A percentile compares a stretch with the other conserved stretches of the same genome.
Conservation (phyloP, 1,139 yeast species). For the Pichia terricola region DNA sequence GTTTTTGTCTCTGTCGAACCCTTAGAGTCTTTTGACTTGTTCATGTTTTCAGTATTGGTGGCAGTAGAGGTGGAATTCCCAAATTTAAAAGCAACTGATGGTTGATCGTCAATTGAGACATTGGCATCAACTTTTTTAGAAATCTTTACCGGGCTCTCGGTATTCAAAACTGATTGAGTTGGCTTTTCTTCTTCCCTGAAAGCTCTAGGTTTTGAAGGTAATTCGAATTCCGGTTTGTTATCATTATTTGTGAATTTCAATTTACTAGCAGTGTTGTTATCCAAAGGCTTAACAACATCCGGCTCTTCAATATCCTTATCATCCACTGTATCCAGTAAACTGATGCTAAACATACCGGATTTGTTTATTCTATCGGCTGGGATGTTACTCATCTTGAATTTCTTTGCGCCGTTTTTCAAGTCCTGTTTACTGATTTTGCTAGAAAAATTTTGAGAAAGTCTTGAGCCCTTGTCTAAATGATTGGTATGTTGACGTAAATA, state of each 20-base stretch:
- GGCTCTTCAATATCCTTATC: constrained; percentile 12
- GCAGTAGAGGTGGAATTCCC: neutral
- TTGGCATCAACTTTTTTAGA: neutral
- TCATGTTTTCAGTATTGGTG: neutral
- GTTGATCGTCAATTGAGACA: neutral
- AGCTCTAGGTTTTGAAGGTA: constrained; percentile 16
- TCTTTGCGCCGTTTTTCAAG: no score
- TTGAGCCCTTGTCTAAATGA: constrained; percentile 13
- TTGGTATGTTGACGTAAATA: constrained; percentile 22
- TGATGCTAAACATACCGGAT: constrained; percentile 19
- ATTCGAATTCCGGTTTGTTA: constrained; percentile 8
- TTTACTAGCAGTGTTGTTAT: constrained; percentile 9
- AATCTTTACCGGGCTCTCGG: neutral
- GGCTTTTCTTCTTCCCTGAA: constrained; percentile 1
- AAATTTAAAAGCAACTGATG: neutral
- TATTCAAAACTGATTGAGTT: neutral
- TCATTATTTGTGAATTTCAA: constrained; percentile 14
- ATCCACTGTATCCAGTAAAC: constrained; percentile 14
- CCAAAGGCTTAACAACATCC: constrained; percentile 11
- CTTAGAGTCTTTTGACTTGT: no score
- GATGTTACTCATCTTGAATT: constrained; percentile 3
- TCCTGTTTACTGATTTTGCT: no score
- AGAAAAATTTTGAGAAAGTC: no score
- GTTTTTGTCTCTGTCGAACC: neutral
- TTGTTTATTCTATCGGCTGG: constrained; percentile 19